Evolutionary conservation across 202 grass and related monocot genomes (phyloP), one percentile per base, ranked within the genome.

Genomic region (Setaria italica): DNA sequence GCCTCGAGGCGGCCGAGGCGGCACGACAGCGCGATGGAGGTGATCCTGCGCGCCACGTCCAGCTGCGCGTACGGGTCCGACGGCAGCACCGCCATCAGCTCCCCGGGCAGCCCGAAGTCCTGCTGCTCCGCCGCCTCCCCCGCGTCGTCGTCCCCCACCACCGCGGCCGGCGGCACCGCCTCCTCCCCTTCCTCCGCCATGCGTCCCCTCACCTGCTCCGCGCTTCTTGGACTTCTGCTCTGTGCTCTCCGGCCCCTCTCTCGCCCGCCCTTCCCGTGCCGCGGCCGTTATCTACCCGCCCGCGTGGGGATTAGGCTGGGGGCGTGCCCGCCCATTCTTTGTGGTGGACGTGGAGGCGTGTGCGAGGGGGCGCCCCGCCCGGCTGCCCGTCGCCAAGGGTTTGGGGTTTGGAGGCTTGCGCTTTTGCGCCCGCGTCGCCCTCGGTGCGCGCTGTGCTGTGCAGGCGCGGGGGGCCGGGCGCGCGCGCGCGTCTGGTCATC

Each of bases 41-140:
- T 99, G 90, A 99, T 92, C 90, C 72, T 99, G 13, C 93, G 91
- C 76, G 97, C 97, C 82, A 99, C 93, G 78, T 99, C 97, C 20
- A 99, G 97, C 87, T 88, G 97, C 82, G 95, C 93, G 81, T 94
- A 99, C 59, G 97, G 93, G 85, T 99, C 97, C 11, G 68, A 74
- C 1, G 92, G 97, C 10, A 99, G 92, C 81, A 91, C 82, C 19
- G 87, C 67, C 62, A 94, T 37, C 77, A 99, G 90, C 82, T 83
- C 90, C 64, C 80, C 87, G 7, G 97, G 87, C 72, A 99, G 80
- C 51, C 92, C 88, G 16, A 99, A 96, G 11, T 86, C 90, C 7
- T 33, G 60, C 60, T 6, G 60, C 60, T 48, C 70, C 53, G 32
- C 10, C 49, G 14, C 43, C 37, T 45, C 50, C 16, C 32, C 37